Conservation (phyloP, 495 filamentous ascomycete species). For the Hyaloscypha variabilis region DNA sequence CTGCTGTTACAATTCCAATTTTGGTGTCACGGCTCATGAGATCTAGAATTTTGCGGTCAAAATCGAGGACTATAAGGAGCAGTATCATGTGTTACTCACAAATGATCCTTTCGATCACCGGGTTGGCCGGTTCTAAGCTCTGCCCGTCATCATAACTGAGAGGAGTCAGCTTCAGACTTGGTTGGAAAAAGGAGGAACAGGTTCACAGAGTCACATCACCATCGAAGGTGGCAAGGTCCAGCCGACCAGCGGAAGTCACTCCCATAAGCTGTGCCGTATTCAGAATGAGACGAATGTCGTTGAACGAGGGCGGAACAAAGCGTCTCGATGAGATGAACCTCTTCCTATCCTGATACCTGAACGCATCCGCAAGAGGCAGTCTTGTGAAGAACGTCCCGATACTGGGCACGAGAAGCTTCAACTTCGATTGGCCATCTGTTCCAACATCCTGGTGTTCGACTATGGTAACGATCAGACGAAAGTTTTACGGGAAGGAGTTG, state of each 20-base stretch:
- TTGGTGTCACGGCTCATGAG: conserved; percentile 63
- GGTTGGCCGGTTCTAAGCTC: conserved; percentile 69
- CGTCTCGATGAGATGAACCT: conserved; percentile 88
- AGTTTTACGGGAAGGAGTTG: background rate
- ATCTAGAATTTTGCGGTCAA: conserved; percentile 31
- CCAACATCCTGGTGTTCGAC: conserved; percentile 70
- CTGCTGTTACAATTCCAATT: conserved; percentile 95
- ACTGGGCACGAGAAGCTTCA: conserved; percentile 88
- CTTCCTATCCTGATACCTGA: conserved; percentile 82
- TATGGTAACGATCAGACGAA: conserved; percentile 33
- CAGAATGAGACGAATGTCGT: conserved; percentile 89
- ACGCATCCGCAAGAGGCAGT: conserved; percentile 82
- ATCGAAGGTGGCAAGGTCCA: conserved; percentile 92
- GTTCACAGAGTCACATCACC: conserved; percentile 84
- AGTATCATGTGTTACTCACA: conserved; percentile 2
- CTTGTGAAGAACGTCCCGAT: conserved; percentile 92
- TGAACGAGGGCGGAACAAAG: conserved; percentile 97
- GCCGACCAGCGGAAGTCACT: conserved; percentile 65
- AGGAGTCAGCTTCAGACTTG: conserved; percentile 5
- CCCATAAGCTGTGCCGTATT: conserved; percentile 95
- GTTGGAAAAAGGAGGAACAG: background rate
- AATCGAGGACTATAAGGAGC: background rate
- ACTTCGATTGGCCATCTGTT: conserved; percentile 74
- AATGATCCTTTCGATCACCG: conserved; percentile 78
- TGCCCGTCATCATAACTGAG: conserved; percentile 83